phyloP scores from a whole-genome alignment of 805 yeast genomes.

The Wickerhamomyces xylosicus region DNA sequence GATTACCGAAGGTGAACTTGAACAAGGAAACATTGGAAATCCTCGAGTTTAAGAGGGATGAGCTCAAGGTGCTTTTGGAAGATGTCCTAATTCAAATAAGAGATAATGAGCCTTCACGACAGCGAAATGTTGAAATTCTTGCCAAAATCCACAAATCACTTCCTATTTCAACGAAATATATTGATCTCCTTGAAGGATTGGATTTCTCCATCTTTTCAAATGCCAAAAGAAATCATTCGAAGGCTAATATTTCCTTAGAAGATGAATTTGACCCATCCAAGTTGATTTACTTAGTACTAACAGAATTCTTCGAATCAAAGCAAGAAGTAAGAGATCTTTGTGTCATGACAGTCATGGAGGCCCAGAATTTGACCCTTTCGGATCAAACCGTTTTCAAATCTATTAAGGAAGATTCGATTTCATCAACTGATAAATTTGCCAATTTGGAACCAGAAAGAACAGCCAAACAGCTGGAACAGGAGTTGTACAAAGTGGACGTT shows the following conservation, averaged over 20 bases:
- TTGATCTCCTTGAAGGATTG: constrained; percentile 47
- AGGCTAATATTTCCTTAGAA: constrained; percentile 1
- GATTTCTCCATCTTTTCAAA: constrained; percentile 44
- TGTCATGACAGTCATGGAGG: constrained; percentile 48
- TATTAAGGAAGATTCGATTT: constrained; percentile 38
- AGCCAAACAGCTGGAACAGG: constrained; percentile 34
- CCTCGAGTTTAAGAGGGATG: constrained; percentile 26
- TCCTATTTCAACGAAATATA: constrained; percentile 35
- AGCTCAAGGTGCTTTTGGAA: constrained; percentile 27
- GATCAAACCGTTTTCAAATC: constrained; percentile 71
- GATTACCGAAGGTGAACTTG: constrained; percentile 33
- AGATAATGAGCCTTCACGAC: constrained; percentile 26
- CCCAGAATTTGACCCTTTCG: constrained; percentile 57
- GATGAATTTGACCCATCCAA: constrained; percentile 17
- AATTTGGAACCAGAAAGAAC: constrained; percentile 33
- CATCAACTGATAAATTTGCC: constrained; percentile 25
- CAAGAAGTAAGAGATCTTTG: constrained; percentile 60
- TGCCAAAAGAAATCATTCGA: constrained; percentile 6
- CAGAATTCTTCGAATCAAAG: constrained; percentile 69
- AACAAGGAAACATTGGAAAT: constrained; percentile 36
- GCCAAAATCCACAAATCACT: constrained; percentile 43
- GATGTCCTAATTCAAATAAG: constrained; percentile 33
- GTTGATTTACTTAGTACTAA: constrained; percentile 26
- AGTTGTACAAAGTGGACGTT: constrained; percentile 36
- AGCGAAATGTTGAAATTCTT: constrained; percentile 42